These are phyloP conservation scores for Uromyces viciae-fabae DNA, from an alignment of 1,284 basidiomycete genomes.

Conservation along the genomic window DNA sequence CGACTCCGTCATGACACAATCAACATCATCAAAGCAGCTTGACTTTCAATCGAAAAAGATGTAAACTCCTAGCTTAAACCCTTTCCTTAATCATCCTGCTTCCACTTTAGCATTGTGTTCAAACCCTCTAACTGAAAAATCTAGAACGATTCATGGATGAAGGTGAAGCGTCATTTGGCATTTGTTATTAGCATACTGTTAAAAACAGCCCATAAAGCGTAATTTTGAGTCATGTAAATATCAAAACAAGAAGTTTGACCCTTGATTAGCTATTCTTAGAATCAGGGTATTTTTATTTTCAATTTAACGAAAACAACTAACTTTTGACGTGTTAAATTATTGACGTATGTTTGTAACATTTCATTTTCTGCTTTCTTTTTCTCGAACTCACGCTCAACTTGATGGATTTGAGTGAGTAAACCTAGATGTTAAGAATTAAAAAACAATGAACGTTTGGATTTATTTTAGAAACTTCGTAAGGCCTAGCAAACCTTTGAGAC, in stretches of 20 bases:
- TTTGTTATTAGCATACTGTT: slow-evolving; percentile 22
- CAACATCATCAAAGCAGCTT: not conserved
- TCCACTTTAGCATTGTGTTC: not conserved
- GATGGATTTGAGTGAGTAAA: slow-evolving; percentile 10
- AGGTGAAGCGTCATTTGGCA: not conserved
- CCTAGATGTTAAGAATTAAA: not conserved
- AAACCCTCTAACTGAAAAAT: not conserved
- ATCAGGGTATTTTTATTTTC: not conserved
- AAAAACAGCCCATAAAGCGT: not conserved
- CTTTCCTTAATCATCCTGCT: no score
- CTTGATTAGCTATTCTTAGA: no score
- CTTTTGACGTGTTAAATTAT: slow-evolving; percentile 45
- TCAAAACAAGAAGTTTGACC: not conserved
- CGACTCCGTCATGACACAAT: no score
- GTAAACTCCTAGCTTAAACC: not conserved
- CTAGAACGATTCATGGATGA: not conserved
- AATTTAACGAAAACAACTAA: not conserved
- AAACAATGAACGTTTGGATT: not conserved
- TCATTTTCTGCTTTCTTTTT: slow-evolving; percentile 45
- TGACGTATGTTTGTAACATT: slow-evolving; percentile 42
- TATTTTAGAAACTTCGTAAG: not conserved
- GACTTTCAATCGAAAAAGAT: not conserved
- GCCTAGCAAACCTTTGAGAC: slow-evolving; percentile 27
- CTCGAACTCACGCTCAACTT: slow-evolving; percentile 30
- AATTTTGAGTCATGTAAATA: not conserved